phyloP scores from a whole-genome alignment of 2,329 filamentous ascomycete genomes.

The Microcyclosporella mali region DNA sequence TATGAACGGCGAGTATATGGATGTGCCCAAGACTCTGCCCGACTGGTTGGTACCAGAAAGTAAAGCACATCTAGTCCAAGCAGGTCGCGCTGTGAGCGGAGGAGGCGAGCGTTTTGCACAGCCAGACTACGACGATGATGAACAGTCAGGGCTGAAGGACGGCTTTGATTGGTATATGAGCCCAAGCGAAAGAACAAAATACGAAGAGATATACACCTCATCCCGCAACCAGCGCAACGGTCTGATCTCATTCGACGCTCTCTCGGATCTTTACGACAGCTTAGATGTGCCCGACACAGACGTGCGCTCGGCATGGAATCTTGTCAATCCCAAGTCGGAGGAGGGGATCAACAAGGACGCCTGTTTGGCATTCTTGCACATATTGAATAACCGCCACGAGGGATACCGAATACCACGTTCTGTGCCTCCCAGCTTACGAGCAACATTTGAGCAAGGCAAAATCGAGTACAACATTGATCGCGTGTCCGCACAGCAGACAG shows the following conservation, averaged over 20 bases:
- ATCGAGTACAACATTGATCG: constrained; percentile 94
- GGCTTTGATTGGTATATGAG: constrained; percentile 99
- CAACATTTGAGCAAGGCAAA: constrained; percentile 89
- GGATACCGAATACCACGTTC: constrained; percentile 88
- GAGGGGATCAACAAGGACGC: constrained; percentile 90
- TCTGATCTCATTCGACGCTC: constrained; percentile 64
- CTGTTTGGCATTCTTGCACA: constrained; percentile 88
- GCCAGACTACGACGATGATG: constrained; percentile 69
- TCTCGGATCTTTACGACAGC: constrained; percentile 78
- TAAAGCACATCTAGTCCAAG: constrained; percentile 84
- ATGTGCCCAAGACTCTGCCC: constrained; percentile 78
- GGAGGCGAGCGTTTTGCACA: constrained; percentile 77
- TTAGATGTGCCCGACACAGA: constrained; percentile 70
- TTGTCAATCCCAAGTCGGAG: constrained; percentile 84
- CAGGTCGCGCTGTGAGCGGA: constrained; percentile 69
- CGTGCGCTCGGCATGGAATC: constrained; percentile 88
- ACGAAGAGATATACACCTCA: constrained; percentile 94
- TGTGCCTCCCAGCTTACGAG: constrained; percentile 82
- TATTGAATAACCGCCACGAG: constrained; percentile 91
- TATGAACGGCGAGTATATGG: constrained; percentile 86
- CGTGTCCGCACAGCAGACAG: constrained; percentile 51
- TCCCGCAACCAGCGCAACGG: constrained; percentile 75
- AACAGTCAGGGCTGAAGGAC: constrained; percentile 79
- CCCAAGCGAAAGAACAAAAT: constrained; percentile 82
- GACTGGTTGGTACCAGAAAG: constrained; percentile 97